Conservation (phyloP, 2,329 filamentous ascomycete genomes). For the Drechslera avenae region DNA sequence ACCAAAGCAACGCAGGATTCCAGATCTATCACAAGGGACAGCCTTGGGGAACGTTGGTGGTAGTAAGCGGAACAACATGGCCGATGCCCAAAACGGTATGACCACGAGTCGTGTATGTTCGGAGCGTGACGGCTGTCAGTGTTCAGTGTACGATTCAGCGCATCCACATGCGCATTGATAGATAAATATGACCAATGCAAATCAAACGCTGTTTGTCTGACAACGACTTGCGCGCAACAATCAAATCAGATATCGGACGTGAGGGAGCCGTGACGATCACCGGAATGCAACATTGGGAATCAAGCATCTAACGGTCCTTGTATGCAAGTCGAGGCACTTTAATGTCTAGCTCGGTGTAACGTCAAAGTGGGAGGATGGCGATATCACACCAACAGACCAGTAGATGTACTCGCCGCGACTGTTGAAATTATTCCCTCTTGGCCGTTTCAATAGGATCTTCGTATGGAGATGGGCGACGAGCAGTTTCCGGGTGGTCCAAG, state of each 20-base stretch:
- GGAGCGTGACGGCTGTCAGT: neutral
- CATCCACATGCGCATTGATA: neutral
- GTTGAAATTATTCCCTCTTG: neutral
- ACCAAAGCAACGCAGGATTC: neutral
- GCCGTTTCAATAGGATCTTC: constrained; percentile 12
- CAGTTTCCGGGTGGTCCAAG: constrained; percentile 28
- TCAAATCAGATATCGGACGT: neutral
- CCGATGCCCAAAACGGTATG: neutral
- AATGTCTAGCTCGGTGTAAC: neutral
- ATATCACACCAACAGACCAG: neutral
- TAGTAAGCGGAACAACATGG: neutral
- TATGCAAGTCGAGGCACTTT: neutral
- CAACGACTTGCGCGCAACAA: neutral
- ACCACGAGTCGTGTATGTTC: neutral
- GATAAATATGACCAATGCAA: neutral
- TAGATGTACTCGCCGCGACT: neutral
- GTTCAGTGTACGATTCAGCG: neutral
- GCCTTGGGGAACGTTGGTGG: neutral
- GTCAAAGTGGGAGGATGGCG: neutral
- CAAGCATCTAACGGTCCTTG: neutral
- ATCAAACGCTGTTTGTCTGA: neutral
- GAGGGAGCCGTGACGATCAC: neutral
- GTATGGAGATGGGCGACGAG: constrained; percentile 8
- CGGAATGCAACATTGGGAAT: neutral
- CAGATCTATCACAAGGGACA: neutral